Conservation (phyloP, 106 monocot species). For the Hemerocallis citrina region DNA sequence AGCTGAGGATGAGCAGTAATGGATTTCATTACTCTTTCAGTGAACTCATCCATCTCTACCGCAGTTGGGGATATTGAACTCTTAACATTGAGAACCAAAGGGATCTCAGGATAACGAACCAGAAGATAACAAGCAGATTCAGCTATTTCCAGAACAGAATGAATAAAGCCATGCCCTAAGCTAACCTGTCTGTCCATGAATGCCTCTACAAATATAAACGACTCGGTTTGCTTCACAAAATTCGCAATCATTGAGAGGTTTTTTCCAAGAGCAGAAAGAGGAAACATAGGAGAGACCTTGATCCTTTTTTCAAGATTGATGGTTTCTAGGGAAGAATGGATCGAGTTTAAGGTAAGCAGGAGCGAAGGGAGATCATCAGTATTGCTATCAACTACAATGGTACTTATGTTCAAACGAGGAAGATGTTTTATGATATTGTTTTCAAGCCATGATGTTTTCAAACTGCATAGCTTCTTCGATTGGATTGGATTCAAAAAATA, state of each 20-base stretch:
- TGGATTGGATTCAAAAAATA: slow-evolving; percentile 21
- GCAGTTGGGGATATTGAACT: slow-evolving; percentile 11
- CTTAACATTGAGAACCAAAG: slow-evolving; percentile 32
- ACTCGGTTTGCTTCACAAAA: slow-evolving; percentile 1
- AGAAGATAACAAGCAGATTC: slow-evolving; percentile 13
- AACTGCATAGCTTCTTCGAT: not conserved
- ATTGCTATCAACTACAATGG: not conserved
- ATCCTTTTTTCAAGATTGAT: not conserved
- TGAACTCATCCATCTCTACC: slow-evolving; percentile 11
- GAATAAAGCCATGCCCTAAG: slow-evolving; percentile 18
- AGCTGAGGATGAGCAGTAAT: slow-evolving; percentile 8
- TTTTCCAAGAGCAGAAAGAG: not conserved
- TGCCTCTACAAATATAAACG: slow-evolving; percentile 28
- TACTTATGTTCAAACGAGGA: slow-evolving; percentile 1
- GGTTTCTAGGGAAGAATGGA: not conserved
- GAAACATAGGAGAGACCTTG: not conserved
- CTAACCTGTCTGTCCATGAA: slow-evolving; percentile 5
- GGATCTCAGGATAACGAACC: slow-evolving; percentile 12
- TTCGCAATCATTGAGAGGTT: not conserved
- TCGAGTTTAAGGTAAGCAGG: slow-evolving; percentile 12
- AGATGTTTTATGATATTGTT: slow-evolving; percentile 11
- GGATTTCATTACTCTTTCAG: not conserved
- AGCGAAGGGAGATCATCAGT: not conserved
- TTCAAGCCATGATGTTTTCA: slow-evolving; percentile 17
- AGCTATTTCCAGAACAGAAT: slow-evolving; percentile 9